Evolutionary conservation across 192 early-diverging fungal genomes (phyloP).

Genomic region (Backusella psychrophila): DNA sequence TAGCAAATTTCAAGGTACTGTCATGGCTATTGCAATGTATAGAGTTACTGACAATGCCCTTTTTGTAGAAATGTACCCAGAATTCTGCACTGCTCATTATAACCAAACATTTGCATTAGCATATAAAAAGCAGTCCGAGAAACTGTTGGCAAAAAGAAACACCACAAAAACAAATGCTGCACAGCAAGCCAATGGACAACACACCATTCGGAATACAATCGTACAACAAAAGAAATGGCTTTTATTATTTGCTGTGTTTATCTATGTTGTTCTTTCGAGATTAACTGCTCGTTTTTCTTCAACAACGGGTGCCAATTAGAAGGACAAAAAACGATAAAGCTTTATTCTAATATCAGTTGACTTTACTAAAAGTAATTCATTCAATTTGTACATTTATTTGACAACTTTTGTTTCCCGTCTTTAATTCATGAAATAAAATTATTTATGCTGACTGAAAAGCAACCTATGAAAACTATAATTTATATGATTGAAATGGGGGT

Average conservation of each 20-base stretch:
- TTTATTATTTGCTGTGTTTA: constrained; percentile 53
- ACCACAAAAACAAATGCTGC: constrained; percentile 22
- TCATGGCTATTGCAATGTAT: neutral
- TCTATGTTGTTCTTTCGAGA: constrained; percentile 54
- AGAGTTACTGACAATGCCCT: neutral
- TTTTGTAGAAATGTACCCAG: constrained; percentile 73
- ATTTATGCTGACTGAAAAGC: neutral
- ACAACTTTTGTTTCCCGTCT: neutral
- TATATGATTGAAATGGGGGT: too few species aligned
- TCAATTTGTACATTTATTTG: neutral
- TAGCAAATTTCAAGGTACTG: constrained; percentile 69
- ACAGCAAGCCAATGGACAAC: constrained; percentile 2
- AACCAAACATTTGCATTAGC: neutral
- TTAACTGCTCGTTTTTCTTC: constrained; percentile 29
- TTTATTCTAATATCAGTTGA: neutral
- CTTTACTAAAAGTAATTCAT: neutral
- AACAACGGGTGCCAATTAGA: neutral
- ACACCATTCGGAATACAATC: constrained; percentile 28
- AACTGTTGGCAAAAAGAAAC: constrained; percentile 25
- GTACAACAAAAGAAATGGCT: constrained; percentile 57
- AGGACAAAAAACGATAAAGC: neutral
- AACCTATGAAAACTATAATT: too few species aligned
- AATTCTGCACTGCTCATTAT: constrained; percentile 63
- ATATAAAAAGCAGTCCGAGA: constrained; percentile 11
- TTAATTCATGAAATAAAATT: neutral